phyloP scores from a whole-genome alignment of 83 land plant genomes.

The Thuja plicata region DNA sequence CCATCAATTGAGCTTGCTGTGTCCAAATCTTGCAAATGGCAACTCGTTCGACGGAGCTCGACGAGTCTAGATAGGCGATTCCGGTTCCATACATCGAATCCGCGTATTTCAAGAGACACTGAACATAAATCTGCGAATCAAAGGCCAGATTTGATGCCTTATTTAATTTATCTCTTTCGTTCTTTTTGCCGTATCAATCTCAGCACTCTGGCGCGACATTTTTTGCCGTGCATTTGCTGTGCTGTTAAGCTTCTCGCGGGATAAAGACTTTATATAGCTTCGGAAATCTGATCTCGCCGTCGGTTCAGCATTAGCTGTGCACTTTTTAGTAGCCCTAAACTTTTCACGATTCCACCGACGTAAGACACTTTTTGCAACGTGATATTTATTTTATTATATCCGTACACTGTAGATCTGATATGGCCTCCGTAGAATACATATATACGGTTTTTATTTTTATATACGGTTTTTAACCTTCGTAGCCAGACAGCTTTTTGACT shows the following conservation, averaged over 20 bases:
- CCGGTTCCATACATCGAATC: background rate
- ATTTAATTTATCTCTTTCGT: background rate
- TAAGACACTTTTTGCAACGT: background rate
- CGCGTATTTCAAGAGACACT: background rate
- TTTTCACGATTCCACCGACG: background rate
- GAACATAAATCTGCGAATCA: background rate
- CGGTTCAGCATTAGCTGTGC: background rate
- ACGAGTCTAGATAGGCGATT: background rate
- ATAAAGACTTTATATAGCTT: background rate
- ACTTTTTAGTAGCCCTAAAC: background rate
- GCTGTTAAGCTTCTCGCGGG: background rate
- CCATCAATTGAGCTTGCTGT: background rate
- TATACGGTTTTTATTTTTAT: background rate
- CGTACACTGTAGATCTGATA: background rate
- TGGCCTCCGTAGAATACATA: background rate
- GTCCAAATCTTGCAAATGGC: background rate
- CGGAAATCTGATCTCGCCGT: background rate
- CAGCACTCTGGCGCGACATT: background rate
- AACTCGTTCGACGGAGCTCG: background rate
- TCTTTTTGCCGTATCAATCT: background rate
- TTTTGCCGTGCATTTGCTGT: background rate
- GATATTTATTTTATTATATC: background rate
- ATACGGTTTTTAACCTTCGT: background rate
- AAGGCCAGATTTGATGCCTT: background rate
- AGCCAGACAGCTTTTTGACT: background rate